phyloP scores from a whole-genome alignment of 768 basidiomycete species.

The Polyporus arcularius region DNA sequence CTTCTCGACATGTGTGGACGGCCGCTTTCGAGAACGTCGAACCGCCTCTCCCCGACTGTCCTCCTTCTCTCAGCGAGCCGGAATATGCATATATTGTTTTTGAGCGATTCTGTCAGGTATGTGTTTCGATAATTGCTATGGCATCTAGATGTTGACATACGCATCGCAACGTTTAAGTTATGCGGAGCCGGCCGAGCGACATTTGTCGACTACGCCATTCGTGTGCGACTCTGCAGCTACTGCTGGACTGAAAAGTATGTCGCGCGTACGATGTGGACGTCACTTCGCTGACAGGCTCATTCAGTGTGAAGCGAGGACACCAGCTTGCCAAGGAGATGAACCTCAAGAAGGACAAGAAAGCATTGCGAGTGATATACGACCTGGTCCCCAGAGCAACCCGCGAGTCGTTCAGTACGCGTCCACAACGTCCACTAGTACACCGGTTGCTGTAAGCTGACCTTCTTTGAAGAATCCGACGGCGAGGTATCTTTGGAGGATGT shows the following conservation, averaged over 20 bases:
- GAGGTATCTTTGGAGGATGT: not conserved
- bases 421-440: not conserved
- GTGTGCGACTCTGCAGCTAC: not conserved
- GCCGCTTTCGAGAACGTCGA: too few relatives aligned
- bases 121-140: too few relatives aligned
- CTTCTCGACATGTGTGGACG: too few relatives aligned
- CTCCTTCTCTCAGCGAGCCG: too few relatives aligned
- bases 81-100: too few relatives aligned
- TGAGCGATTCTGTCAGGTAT: too few relatives aligned
- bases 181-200: not conserved
- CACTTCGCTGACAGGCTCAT: too few relatives aligned
- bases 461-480: not conserved
- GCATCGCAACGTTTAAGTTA: not conserved
- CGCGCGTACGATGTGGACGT: not conserved
- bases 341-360: not conserved
- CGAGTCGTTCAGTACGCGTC: not conserved
- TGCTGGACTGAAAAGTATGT: not conserved
- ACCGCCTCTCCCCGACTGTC: too few relatives aligned
- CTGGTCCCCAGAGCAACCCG: not conserved
- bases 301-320: not conserved
- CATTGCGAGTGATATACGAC: not conserved
- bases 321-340: not conserved
- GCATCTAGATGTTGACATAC: too few relatives aligned
- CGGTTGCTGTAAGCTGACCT: not conserved
- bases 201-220: not conserved